A percentile compares a stretch with the other conserved stretches of the same genome.
These are phyloP conservation scores for Verticillium zaregamsianum DNA, from an alignment of 2,329 filamentous ascomycete species.

Conservation along the genomic window DNA sequence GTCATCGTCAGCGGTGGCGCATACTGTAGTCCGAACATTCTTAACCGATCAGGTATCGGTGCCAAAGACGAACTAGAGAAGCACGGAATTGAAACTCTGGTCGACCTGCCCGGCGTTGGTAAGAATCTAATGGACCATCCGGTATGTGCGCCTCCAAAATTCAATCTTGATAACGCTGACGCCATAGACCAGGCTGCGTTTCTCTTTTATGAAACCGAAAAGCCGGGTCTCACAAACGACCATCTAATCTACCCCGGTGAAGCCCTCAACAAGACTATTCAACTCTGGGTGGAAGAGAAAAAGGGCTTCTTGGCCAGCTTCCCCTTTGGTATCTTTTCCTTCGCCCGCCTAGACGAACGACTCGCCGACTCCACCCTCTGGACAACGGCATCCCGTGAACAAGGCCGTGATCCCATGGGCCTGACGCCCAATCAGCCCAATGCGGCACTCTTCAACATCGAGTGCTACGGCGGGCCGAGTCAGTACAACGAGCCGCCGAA, in stretches of 20 bases:
- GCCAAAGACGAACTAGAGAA: conserved; percentile 34
- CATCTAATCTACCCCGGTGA: conserved; percentile 47
- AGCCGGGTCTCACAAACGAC: conserved; percentile 50
- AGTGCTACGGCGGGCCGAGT: conserved; percentile 57
- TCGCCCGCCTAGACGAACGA: conserved; percentile 56
- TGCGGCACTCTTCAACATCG: conserved; percentile 59
- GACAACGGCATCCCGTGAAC: conserved; percentile 40
- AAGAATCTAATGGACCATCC: conserved; percentile 48
- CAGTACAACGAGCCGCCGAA: conserved; percentile 50
- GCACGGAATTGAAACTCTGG: conserved; percentile 33
- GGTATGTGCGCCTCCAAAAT: conserved; percentile 18
- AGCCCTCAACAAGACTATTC: conserved; percentile 44
- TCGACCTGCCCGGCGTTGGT: conserved; percentile 44
- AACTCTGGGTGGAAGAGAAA: conserved; percentile 54
- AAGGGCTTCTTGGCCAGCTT: conserved; percentile 55
- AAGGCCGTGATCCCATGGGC: conserved; percentile 60
- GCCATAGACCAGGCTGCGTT: conserved; percentile 41
- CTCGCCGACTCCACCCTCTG: conserved; percentile 51
- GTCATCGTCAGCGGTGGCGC: conserved; percentile 41
- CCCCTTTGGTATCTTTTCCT: conserved; percentile 60
- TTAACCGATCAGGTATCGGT: conserved; percentile 50
- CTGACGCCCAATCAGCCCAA: conserved; percentile 53
- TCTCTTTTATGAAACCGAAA: conserved; percentile 56
- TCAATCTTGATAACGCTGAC: conserved; percentile 1
- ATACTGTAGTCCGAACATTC: conserved; percentile 47